Percentiles rank a stretch among this genome's conserved stretches.
phyloP scores from a whole-genome alignment of 192 early-diverging fungal species.

The Funneliformis mosseae region DNA sequence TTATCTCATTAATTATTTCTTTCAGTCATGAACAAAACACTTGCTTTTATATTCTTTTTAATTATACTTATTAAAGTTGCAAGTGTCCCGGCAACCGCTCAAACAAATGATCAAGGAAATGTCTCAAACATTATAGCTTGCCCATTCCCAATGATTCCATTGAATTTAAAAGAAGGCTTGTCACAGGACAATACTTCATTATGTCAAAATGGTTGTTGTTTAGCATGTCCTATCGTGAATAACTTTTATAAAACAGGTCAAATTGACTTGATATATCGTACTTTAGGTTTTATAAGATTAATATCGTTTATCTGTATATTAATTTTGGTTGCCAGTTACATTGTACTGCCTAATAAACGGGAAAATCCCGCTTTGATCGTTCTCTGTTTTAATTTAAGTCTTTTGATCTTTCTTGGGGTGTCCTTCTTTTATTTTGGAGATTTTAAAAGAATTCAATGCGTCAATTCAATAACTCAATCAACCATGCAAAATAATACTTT shows the following conservation, averaged over 20 bases:
- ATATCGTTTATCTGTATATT: background rate
- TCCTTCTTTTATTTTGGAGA: constrained; percentile 8
- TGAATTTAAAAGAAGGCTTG: background rate
- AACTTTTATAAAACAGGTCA: background rate
- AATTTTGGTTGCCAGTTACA: background rate
- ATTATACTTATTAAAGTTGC: background rate
- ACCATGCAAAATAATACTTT: background rate
- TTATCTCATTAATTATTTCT: background rate
- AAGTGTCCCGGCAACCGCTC: background rate
- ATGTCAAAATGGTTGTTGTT: background rate
- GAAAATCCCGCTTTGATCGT: background rate
- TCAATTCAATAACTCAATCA: background rate
- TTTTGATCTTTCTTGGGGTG: background rate
- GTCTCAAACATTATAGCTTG: background rate
- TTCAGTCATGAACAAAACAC: background rate
- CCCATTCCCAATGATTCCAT: background rate
- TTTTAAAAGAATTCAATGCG: constrained; percentile 1
- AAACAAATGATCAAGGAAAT: no score
- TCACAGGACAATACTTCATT: background rate
- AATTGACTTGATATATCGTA: background rate
- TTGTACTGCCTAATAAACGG: constrained; percentile 13
- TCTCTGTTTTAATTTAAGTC: constrained; percentile 8
- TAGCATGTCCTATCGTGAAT: background rate
- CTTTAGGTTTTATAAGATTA: background rate
- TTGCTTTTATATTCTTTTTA: background rate